phyloP scores from a whole-genome alignment of 2,329 filamentous ascomycete species.

The Penicillium sp. region DNA sequence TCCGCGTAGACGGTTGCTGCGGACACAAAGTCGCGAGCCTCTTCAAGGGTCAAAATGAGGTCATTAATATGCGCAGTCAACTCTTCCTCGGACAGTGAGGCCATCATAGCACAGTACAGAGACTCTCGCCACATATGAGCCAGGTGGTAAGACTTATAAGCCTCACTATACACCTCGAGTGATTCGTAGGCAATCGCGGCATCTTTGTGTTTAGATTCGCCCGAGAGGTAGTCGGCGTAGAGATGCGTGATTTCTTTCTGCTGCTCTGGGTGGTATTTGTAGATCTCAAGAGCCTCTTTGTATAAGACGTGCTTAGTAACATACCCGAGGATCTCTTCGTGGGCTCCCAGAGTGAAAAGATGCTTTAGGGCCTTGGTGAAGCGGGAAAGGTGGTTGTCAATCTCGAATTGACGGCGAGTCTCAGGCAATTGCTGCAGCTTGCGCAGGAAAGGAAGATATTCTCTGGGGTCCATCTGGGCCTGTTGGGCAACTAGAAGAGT shows the following conservation, averaged over 20 bases:
- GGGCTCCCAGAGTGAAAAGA: slow-evolving; percentile 70
- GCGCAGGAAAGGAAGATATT: slow-evolving; percentile 94
- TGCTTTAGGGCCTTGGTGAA: slow-evolving; percentile 74
- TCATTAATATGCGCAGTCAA: slow-evolving; percentile 68
- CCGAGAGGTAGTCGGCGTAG: slow-evolving; percentile 76
- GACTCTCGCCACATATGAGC: slow-evolving; percentile 91
- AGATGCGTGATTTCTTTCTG: slow-evolving; percentile 69
- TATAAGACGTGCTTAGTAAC: slow-evolving; percentile 78
- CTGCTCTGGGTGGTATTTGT: slow-evolving; percentile 74
- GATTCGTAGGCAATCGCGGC: slow-evolving; percentile 89
- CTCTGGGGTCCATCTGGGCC: slow-evolving; percentile 89
- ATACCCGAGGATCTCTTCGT: slow-evolving; percentile 77
- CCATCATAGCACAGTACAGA: slow-evolving; percentile 73
- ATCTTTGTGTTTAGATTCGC: slow-evolving; percentile 75
- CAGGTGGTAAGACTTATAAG: slow-evolving; percentile 79
- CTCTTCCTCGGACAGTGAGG: slow-evolving; percentile 60
- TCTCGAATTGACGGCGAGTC: slow-evolving; percentile 73
- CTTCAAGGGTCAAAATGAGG: slow-evolving; percentile 78
- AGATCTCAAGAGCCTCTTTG: slow-evolving; percentile 72
- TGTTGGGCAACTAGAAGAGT: slow-evolving; percentile 90
- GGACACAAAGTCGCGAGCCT: slow-evolving; percentile 74
- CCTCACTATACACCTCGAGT: slow-evolving; percentile 69
- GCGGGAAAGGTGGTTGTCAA: slow-evolving; percentile 83
- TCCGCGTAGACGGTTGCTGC: slow-evolving; percentile 80
- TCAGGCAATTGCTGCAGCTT: slow-evolving; percentile 73